A percentile compares a stretch with the other conserved stretches of the same genome.
Conservation (phyloP, 1,284 basidiomycete species). For the Ceratobasidium sp. region DNA sequence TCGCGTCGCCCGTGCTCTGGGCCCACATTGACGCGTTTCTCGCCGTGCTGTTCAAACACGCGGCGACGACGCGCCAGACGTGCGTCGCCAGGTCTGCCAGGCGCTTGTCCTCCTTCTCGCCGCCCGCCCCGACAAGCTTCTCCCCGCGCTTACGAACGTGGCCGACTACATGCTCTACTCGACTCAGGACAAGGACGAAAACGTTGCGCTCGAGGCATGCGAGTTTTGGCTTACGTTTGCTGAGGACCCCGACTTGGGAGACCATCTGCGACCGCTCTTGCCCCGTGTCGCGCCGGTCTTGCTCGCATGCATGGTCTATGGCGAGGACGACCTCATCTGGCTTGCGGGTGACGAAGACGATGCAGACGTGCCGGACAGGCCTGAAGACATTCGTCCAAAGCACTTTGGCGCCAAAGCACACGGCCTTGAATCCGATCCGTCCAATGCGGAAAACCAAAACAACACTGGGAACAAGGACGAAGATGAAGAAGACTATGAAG, state of each 20-base stretch:
- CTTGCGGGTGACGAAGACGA: constrained; percentile 88
- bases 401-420: constrained; percentile 86
- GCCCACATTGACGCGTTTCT: constrained; percentile 94
- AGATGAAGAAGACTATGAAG: constrained; percentile 83
- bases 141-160: constrained; percentile 94
- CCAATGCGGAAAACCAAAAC: constrained; percentile 45
- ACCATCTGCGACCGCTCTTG: constrained; percentile 85
- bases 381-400: constrained; percentile 94
- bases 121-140: constrained; percentile 92
- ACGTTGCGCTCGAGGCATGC: constrained; percentile 94
- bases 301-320: constrained; percentile 96
- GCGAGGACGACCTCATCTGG: constrained; percentile 95
- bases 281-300: constrained; percentile 90
- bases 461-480: constrained; percentile 64
- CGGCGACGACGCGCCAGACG: constrained; percentile 90
- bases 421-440: constrained; percentile 74
- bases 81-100: constrained; percentile 95
- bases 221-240: constrained; percentile 99
- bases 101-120: constrained; percentile 93
- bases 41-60: constrained; percentile 90
- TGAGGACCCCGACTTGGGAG: constrained; percentile 87
- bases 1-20: constrained; percentile 82
- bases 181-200: constrained; percentile 95
- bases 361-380: constrained; percentile 89
- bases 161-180: constrained; percentile 99